phyloP scores from a whole-genome alignment of 768 basidiomycete species.

The Tulasnella sp. region DNA sequence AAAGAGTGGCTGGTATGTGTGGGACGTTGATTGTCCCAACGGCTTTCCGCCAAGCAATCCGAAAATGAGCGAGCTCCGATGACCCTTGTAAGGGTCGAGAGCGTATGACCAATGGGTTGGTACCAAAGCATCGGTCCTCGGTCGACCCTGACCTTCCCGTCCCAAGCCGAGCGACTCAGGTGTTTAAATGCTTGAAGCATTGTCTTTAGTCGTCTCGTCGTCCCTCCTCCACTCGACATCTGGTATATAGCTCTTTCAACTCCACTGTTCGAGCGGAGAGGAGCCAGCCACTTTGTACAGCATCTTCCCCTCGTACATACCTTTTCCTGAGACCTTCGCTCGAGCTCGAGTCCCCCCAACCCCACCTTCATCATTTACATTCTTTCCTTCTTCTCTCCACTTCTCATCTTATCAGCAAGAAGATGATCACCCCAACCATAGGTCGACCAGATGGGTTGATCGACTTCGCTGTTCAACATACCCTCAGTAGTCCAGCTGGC shows the following conservation, averaged over 20 bases:
- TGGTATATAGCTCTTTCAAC: neutral
- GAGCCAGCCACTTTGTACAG: neutral
- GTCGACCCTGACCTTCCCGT: neutral
- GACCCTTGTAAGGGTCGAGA: conserved; percentile 1
- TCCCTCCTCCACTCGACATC: conserved; percentile 5
- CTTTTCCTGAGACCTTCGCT: too few relatives aligned
- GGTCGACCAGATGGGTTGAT: conserved; percentile 3
- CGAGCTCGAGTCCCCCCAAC: neutral
- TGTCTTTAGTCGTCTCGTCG: neutral
- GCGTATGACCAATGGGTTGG: neutral
- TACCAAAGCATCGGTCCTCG: neutral
- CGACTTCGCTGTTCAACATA: neutral
- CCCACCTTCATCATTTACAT: neutral
- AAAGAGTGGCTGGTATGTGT: too few relatives aligned
- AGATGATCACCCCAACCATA: neutral
- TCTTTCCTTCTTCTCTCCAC: neutral
- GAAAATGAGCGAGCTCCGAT: neutral
- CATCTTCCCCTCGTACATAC: neutral
- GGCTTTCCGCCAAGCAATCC: neutral
- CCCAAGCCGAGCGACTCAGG: neutral
- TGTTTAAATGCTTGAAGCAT: neutral
- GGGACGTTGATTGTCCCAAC: neutral
- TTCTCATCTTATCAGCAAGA: neutral
- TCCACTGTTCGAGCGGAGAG: neutral
- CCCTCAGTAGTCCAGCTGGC: neutral